Evolutionary conservation across 2,329 filamentous ascomycete genomes (phyloP), one percentile per base, ranked within the genome.

Genomic region (Monilinia laxa): DNA sequence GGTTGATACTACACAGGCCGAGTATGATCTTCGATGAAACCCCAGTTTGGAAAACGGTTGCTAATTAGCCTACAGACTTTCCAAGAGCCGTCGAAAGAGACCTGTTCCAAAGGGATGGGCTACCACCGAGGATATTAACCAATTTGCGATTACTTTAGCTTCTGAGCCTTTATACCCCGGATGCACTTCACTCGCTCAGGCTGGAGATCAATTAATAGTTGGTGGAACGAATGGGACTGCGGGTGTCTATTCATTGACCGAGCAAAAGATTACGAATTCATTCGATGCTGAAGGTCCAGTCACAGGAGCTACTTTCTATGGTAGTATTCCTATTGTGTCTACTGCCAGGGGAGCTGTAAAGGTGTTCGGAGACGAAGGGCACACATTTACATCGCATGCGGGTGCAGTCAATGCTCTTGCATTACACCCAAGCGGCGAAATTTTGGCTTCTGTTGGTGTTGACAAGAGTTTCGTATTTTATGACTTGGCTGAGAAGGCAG

Each of bases 381-480:
- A 79, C 47, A 86, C 87, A 55, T 87, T 96, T 72, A 83, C 84
- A n/a, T 88, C 91, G 63, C 95, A 99, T 78, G 90, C 93, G 28
- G 94, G 93, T 5, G 83, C 91, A 66, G 90, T 88, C 1, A 95
- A 89, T 11, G 89, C 86, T 6, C 79, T 99, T 67, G 87, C 92
- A 47, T 76, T 93, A 10, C 95, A 99, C 77, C 92, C 95, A 1
- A 90, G 90, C 71, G 91, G 90, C 51, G 86, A 90, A 64, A 87
- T 99, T 66, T 77, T 97, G 57, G 94, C 91, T 2, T 97, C 94
- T 0, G 90, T 95, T 45, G 93, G 94, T 59, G 85, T 87, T 1
- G 95, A 99, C 78, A 97, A 97, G 85, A 94, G 90, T 78, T 93
- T 96, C 75, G 87, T 93, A 2, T 87, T 98, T 69, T 97, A 98